phyloP scores from a whole-genome alignment of 768 basidiomycete genomes.

The Suillus fuscotomentosus region DNA sequence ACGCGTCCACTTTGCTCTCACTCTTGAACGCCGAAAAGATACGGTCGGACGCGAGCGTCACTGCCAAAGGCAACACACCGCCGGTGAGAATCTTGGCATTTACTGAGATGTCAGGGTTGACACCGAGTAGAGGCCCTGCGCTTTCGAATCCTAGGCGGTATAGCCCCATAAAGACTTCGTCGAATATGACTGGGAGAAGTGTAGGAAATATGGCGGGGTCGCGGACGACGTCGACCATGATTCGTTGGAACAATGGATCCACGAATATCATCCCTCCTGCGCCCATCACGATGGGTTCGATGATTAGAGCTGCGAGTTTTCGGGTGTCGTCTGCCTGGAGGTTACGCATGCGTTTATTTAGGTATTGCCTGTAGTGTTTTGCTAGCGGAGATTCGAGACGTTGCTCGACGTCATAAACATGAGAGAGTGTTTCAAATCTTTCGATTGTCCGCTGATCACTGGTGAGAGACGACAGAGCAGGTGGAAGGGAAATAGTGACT shows the following conservation, averaged over 20 bases:
- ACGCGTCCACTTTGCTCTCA: slow-evolving; percentile 74
- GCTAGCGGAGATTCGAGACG: slow-evolving; percentile 66
- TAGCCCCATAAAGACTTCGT: slow-evolving; percentile 95
- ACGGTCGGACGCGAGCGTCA: slow-evolving; percentile 76
- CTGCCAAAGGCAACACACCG: slow-evolving; percentile 82
- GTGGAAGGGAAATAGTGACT: slow-evolving; percentile 53
- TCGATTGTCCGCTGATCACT: slow-evolving; percentile 12
- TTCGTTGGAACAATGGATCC: slow-evolving; percentile 92
- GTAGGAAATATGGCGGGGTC: slow-evolving; percentile 33
- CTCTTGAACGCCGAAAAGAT: slow-evolving; percentile 82
- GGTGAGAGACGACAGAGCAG: slow-evolving; percentile 36
- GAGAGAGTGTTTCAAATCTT: slow-evolving; percentile 42
- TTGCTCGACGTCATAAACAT: slow-evolving; percentile 67
- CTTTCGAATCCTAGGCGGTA: slow-evolving; percentile 80
- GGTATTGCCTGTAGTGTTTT: slow-evolving; percentile 55
- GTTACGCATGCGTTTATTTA: slow-evolving; percentile 37
- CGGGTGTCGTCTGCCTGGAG: slow-evolving; percentile 46
- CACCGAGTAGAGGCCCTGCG: slow-evolving; percentile 62
- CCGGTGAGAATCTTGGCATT: slow-evolving; percentile 95
- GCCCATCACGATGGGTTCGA: slow-evolving; percentile 93
- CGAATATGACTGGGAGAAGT: slow-evolving; percentile 88
- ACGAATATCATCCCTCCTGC: slow-evolving; percentile 98
- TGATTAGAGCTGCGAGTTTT: slow-evolving; percentile 70
- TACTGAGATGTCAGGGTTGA: slow-evolving; percentile 83
- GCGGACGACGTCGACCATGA: slow-evolving; percentile 81